Evolutionary conservation across 1,139 yeast species (phyloP), one percentile per base, ranked within the genome.

Genomic region (Wickerhamiella pararugosa): DNA sequence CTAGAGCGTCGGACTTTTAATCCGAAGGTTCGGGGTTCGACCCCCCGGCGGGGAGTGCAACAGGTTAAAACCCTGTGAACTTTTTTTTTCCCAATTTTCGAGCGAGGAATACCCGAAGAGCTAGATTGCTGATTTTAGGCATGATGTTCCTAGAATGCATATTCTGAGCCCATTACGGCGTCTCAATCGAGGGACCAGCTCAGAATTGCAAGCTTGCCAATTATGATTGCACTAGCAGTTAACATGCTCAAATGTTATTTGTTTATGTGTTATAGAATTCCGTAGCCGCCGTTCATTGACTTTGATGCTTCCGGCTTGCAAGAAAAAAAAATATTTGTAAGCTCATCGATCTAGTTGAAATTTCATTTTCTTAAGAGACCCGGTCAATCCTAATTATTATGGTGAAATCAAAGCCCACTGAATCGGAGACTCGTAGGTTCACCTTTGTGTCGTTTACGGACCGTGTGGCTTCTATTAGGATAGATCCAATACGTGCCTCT

Each of bases 381-480:
- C 26, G 21, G 7, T 26, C 5, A 9, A 27, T 27, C 9, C 25
- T 35, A 11, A 27, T 8, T 25, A 37, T 25, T 31, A 39, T 39
- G 42, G 31, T 31, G 3, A 39, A 39, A 39, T 25, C 25, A 11
- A 37, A 33, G n/a, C 15, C 10, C 25, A 33, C 37, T 25, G 36
- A 41, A 29, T 34, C 43, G 4, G 47, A 44, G 29, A 31, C 29
- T 9, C 42, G 47, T n/a, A 43, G 44, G 32, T 51, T 46, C 35
- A 40, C 45, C 9, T 84, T 72, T 56, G 66, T 74, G 32, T 81
- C 94, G 2, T 86, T 86, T 57, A 73, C 77, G 49, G 94, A 87
- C 51, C 72, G 93, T 46, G 75, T 87, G 11, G 96, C 90, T 50
- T 66, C 79, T 27, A 73, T 90, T 48, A 78, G 79, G 56, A 86